These are phyloP conservation scores for Diutina rugosa DNA, from an alignment of 1,139 yeast species.

Conservation along the genomic window DNA sequence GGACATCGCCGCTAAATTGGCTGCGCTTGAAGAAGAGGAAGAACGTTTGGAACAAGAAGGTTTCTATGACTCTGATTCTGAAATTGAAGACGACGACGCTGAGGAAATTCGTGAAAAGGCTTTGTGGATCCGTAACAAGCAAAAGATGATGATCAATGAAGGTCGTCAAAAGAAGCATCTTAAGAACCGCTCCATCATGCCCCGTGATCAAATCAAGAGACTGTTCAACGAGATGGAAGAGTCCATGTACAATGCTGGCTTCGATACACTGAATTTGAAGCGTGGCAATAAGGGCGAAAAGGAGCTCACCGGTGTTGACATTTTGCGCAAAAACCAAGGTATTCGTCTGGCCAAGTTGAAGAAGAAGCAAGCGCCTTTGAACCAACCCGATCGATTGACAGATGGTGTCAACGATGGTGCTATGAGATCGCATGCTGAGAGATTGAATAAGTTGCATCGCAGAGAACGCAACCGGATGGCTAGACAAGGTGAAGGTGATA, in stretches of 20 bases:
- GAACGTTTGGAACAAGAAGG: slow-evolving; percentile 89
- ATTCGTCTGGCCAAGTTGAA: slow-evolving; percentile 28
- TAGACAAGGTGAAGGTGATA: slow-evolving; percentile 92
- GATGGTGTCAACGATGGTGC: slow-evolving; percentile 82
- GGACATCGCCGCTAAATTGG: slow-evolving; percentile 84
- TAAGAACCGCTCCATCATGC: slow-evolving; percentile 84
- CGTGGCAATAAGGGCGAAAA: slow-evolving; percentile 24
- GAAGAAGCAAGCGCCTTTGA: slow-evolving; percentile 33
- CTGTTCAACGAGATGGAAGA: slow-evolving; percentile 70
- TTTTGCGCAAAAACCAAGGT: slow-evolving; percentile 44
- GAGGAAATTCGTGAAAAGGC: slow-evolving; percentile 72
- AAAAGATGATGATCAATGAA: slow-evolving; percentile 82
- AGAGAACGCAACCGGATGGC: slow-evolving; percentile 89
- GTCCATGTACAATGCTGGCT: slow-evolving; percentile 83
- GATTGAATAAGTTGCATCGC: slow-evolving; percentile 80
- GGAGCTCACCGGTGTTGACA: slow-evolving; percentile 60
- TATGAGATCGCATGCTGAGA: slow-evolving; percentile 75
- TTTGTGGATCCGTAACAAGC: slow-evolving; percentile 88
- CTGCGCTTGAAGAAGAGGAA: slow-evolving; percentile 94
- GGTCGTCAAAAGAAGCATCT: slow-evolving; percentile 79
- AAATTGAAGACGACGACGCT: slow-evolving; percentile 42
- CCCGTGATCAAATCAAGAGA: slow-evolving; percentile 78
- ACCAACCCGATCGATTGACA: slow-evolving; percentile 69
- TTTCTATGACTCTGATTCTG: slow-evolving; percentile 85
- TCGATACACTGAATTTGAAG: slow-evolving; percentile 55